These are phyloP conservation scores for Pisolithus orientalis DNA, from an alignment of 768 basidiomycete species.

Conservation along the genomic window DNA sequence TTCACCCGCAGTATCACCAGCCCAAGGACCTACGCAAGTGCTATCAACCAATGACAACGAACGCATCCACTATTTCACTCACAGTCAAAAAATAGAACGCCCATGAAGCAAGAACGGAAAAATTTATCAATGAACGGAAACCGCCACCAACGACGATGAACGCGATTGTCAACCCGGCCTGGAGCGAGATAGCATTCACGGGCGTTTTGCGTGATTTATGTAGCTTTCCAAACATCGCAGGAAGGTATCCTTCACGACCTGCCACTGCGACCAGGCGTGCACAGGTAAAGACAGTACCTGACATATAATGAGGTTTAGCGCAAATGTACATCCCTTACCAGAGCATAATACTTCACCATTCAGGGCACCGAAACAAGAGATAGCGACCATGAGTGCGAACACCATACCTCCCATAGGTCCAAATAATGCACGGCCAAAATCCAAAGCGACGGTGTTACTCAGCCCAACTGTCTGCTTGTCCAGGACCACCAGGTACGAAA, in stretches of 20 bases:
- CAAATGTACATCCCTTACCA: not conserved
- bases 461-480: constrained; percentile 68
- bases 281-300: constrained; percentile 67
- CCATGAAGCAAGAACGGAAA: constrained; percentile 84
- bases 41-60: not conserved
- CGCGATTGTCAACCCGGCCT: constrained; percentile 62
- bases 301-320: constrained; percentile 5
- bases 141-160: constrained; percentile 88
- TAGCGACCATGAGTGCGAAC: constrained; percentile 87
- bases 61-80: constrained; percentile 16
- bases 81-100: constrained; percentile 85
- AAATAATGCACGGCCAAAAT: constrained; percentile 85
- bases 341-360: constrained; percentile 51
- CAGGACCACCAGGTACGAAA: constrained; percentile 92
- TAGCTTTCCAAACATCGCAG: constrained; percentile 73
- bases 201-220: constrained; percentile 78
- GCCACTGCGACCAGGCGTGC: constrained; percentile 87
- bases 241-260: constrained; percentile 82
- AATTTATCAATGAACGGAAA: constrained; percentile 84
- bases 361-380: constrained; percentile 93
- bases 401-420: constrained; percentile 81
- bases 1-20: constrained; percentile 83
- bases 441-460: constrained; percentile 85
- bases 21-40: constrained; percentile 62
- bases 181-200: constrained; percentile 78